Conservation (phyloP, 2,329 filamentous ascomycete genomes). For the Aspergillus sp. region DNA sequence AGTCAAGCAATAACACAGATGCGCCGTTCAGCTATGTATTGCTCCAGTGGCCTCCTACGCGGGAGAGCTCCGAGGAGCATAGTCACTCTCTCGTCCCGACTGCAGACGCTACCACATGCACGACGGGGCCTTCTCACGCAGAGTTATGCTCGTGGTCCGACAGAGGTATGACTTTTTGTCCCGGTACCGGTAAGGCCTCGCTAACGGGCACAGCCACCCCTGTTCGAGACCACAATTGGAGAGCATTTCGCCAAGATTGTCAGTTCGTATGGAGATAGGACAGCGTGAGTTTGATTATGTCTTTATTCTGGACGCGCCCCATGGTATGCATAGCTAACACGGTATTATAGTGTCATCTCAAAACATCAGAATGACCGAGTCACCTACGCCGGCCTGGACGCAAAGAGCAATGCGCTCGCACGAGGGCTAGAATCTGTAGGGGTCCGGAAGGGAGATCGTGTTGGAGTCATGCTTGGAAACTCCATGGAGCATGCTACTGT, state of each 20-base stretch:
- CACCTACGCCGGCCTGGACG: slow-evolving; percentile 77
- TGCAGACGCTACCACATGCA: background rate
- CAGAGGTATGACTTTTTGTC: slow-evolving; percentile 26
- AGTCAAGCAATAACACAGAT: background rate
- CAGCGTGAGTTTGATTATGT: slow-evolving; percentile 53
- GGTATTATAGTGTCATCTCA: slow-evolving; percentile 56
- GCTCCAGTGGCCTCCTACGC: background rate
- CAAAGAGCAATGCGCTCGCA: slow-evolving; percentile 75
- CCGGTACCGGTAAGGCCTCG: background rate
- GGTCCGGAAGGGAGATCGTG: slow-evolving; percentile 79
- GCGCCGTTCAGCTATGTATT: background rate
- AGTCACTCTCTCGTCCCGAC: background rate
- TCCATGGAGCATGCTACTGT: slow-evolving; percentile 80
- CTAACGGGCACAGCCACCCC: slow-evolving; percentile 41
- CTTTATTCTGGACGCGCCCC: background rate
- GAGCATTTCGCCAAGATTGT: slow-evolving; percentile 53
- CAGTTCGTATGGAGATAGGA: slow-evolving; percentile 47
- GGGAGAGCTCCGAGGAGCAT: slow-evolving; percentile 2
- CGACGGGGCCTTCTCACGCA: slow-evolving; percentile 31
- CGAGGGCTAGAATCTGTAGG: slow-evolving; percentile 70
- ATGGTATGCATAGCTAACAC: slow-evolving; percentile 1
- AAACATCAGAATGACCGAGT: slow-evolving; percentile 66
- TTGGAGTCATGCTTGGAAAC: slow-evolving; percentile 87
- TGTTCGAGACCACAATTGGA: slow-evolving; percentile 53
- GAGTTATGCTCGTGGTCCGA: slow-evolving; percentile 37